Evolutionary conservation across 2,329 filamentous ascomycete species (phyloP).

Genomic region (Remersonia thermophila): DNA sequence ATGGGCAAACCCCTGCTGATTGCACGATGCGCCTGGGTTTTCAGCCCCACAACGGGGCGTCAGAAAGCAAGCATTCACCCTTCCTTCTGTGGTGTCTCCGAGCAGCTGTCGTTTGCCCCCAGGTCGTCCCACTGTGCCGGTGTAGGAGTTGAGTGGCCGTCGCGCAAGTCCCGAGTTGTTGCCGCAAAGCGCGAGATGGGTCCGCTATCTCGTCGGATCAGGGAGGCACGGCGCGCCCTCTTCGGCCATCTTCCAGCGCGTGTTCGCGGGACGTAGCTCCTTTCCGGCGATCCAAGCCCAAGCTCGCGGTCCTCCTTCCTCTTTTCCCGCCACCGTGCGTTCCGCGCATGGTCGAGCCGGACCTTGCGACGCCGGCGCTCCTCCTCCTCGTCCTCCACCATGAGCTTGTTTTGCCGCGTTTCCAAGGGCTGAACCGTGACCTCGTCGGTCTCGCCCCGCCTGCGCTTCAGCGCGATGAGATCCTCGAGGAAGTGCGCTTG

Average conservation of each 20-base stretch:
- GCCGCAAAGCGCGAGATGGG: constrained; percentile 7
- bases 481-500: constrained; percentile 51
- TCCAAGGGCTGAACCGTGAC: constrained; percentile 47
- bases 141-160: constrained; percentile 7
- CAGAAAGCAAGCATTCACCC: no score
- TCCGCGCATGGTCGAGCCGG: constrained; percentile 17
- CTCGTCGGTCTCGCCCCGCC: constrained; percentile 50
- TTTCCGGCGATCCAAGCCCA: constrained; percentile 6
- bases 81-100: no score
- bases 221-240: constrained; percentile 9
- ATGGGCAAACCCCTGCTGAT: no score
- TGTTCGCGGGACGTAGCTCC: constrained; percentile 11
- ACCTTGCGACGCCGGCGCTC: constrained; percentile 24
- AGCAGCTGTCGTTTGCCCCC: background rate
- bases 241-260: constrained; percentile 10
- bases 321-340: constrained; percentile 13
- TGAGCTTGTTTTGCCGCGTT: constrained; percentile 22
- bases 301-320: constrained; percentile 7
- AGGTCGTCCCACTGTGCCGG: constrained; percentile 10
- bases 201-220: constrained; percentile 12
- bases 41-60: no score
- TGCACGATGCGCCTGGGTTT: no score
- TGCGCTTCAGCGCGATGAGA: constrained; percentile 51
- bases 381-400: constrained; percentile 30
- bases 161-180: background rate